These are phyloP conservation scores for Aureobasidium sp. DNA, from an alignment of 2,329 filamentous ascomycete genomes.

Conservation along the genomic window DNA sequence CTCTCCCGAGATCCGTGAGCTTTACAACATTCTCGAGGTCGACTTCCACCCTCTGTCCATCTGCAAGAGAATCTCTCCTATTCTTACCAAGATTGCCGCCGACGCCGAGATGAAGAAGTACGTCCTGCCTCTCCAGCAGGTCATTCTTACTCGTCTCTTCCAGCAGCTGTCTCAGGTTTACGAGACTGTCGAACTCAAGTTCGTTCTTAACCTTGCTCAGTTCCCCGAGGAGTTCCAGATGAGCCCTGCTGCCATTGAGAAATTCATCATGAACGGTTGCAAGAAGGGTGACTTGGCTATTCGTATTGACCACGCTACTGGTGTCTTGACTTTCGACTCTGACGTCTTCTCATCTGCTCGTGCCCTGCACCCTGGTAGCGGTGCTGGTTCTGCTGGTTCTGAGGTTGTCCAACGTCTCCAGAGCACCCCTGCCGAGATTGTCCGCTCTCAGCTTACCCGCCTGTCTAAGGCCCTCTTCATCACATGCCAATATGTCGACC, in stretches of 20 bases:
- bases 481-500: constrained; percentile 93
- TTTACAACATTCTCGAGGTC: constrained; percentile 98
- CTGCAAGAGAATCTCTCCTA: constrained; percentile 97
- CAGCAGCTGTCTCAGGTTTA: constrained; percentile 99
- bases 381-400: constrained; percentile 76
- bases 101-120: constrained; percentile 98
- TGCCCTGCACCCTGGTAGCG: constrained; percentile 76
- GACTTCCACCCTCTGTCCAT: constrained; percentile 98
- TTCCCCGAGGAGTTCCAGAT: constrained; percentile 98
- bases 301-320: constrained; percentile 89
- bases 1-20: constrained; percentile 86
- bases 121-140: constrained; percentile 89
- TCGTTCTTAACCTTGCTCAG: constrained; percentile 85
- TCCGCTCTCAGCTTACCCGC: constrained; percentile 86
- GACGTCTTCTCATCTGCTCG: constrained; percentile 98
- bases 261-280: constrained; percentile 99
- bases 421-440: constrained; percentile 95
- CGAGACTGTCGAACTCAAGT: constrained; percentile 89
- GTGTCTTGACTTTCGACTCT: constrained; percentile 92
- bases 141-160: constrained; percentile 95
- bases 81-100: constrained; percentile 83
- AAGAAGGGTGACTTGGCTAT: constrained; percentile 98
- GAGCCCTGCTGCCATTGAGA: constrained; percentile 83
- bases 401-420: constrained; percentile 92
- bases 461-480: constrained; percentile 85